These are phyloP conservation scores for Capsella bursapastoris DNA, from an alignment of 345 rosid genomes.

Conservation along the genomic window DNA sequence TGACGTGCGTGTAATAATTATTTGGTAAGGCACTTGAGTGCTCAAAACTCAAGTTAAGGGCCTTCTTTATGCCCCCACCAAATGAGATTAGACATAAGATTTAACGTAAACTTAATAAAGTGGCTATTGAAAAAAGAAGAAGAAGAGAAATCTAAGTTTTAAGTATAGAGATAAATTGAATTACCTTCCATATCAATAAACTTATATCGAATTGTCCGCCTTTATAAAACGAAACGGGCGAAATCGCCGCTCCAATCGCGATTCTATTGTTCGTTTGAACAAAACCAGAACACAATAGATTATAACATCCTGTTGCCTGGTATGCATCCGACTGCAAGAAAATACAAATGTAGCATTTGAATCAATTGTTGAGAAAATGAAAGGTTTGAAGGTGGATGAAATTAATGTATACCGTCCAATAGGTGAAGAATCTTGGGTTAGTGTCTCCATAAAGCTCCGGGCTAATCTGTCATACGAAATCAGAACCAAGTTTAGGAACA, in stretches of 20 bases:
- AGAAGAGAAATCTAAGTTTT: background rate
- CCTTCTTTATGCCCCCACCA: constrained; percentile 9
- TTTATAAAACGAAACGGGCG: constrained; percentile 81
- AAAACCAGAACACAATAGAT: constrained; percentile 93
- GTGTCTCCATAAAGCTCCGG: constrained; percentile 96
- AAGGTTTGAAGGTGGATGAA: too few species aligned
- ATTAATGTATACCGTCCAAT: constrained; percentile 77
- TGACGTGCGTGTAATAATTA: constrained; percentile 23
- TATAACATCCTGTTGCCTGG: constrained; percentile 96
- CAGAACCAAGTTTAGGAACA: constrained; percentile 16
- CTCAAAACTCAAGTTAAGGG: constrained; percentile 19
- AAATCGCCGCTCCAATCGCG: constrained; percentile 96
- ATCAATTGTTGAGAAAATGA: background rate
- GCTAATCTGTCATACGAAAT: constrained; percentile 66
- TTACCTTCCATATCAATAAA: constrained; percentile 96
- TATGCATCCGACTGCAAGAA: constrained; percentile 76
- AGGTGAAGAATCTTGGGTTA: constrained; percentile 94
- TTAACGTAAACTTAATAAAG: background rate
- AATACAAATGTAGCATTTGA: background rate
- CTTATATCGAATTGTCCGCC: constrained; percentile 98
- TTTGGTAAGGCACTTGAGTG: constrained; percentile 17
- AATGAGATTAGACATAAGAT: background rate
- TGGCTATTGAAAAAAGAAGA: background rate
- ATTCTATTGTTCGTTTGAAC: constrained; percentile 86
- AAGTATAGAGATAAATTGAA: too few species aligned